These are phyloP conservation scores for Clitocybe nebularis DNA, from an alignment of 1,284 basidiomycete species.

Conservation along the genomic window DNA sequence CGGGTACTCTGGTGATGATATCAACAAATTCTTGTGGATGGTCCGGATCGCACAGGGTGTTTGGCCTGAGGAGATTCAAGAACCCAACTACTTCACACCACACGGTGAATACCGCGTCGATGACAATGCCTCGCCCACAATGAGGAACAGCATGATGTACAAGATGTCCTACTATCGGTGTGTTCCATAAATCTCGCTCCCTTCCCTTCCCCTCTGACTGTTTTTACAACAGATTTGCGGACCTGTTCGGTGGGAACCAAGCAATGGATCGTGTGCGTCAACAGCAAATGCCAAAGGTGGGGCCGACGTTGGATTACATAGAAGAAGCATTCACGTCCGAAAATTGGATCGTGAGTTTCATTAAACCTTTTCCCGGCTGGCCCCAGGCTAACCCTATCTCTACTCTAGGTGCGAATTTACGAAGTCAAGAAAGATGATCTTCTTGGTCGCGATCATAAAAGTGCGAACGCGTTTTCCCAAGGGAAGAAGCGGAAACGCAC, in stretches of 20 bases:
- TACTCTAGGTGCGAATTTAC: constrained; percentile 83
- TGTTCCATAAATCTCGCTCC: constrained; percentile 21
- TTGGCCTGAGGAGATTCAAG: constrained; percentile 98
- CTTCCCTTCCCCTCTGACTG: constrained; percentile 10
- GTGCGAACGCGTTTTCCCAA: constrained; percentile 77
- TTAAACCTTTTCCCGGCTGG: constrained; percentile 4
- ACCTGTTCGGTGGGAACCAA: constrained; percentile 77
- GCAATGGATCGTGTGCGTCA: constrained; percentile 81
- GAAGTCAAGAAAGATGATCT: constrained; percentile 94
- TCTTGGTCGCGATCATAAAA: constrained; percentile 85
- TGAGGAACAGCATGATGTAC: constrained; percentile 97
- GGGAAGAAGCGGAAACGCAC: constrained; percentile 86
- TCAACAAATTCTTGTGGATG: constrained; percentile 99
- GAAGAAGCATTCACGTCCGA: constrained; percentile 97
- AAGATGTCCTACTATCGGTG: constrained; percentile 96
- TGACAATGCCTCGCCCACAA: constrained; percentile 81
- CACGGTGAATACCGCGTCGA: constrained; percentile 94
- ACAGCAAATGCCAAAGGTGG: constrained; percentile 71
- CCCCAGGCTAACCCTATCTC: constrained; percentile 2
- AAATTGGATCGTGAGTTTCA: constrained; percentile 86
- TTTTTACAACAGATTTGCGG: constrained; percentile 62
- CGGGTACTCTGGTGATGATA: constrained; percentile 97
- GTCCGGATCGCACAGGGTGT: constrained; percentile 96
- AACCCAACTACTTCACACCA: constrained; percentile 92
- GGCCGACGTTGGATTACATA: constrained; percentile 84